phyloP scores from a whole-genome alignment of 2,329 filamentous ascomycete species.

The Mycosphaerella arachidis region DNA sequence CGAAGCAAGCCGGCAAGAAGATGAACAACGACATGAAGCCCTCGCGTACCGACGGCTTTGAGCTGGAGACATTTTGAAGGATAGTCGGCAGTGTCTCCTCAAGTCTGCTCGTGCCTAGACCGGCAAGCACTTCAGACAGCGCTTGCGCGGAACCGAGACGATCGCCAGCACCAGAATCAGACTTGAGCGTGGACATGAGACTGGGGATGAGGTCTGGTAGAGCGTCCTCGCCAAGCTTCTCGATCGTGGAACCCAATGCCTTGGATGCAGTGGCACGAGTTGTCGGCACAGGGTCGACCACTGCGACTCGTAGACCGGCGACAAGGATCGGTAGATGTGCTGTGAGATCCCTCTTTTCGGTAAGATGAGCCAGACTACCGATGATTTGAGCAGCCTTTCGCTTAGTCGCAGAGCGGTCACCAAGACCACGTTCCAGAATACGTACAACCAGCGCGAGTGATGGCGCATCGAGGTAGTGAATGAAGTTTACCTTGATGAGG shows the following conservation, averaged over 20 bases:
- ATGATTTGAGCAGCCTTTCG: constrained; percentile 96
- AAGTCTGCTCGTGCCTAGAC: constrained; percentile 82
- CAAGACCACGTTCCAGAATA: constrained; percentile 87
- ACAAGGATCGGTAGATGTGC: constrained; percentile 88
- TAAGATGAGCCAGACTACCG: constrained; percentile 92
- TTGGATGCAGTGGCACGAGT: constrained; percentile 95
- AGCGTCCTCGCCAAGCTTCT: constrained; percentile 95
- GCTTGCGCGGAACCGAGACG: constrained; percentile 94
- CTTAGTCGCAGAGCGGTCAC: constrained; percentile 90
- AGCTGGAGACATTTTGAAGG: constrained; percentile 88
- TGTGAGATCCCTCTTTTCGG: constrained; percentile 89
- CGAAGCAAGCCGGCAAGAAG: constrained; percentile 97
- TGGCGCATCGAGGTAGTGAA: constrained; percentile 96
- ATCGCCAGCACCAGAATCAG: constrained; percentile 93
- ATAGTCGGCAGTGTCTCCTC: constrained; percentile 97
- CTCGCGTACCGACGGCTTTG: constrained; percentile 85
- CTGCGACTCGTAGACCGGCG: constrained; percentile 78
- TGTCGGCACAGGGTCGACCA: constrained; percentile 92
- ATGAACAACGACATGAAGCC: constrained; percentile 99
- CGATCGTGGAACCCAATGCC: constrained; percentile 90
- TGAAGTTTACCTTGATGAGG: constrained; percentile 95
- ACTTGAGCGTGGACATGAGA: constrained; percentile 96
- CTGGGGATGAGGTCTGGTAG: constrained; percentile 95
- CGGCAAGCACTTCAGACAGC: constrained; percentile 91
- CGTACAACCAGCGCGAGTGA: constrained; percentile 92